Conservation (phyloP, 2,329 filamentous ascomycete genomes). For the Colletotrichum sp. region DNA sequence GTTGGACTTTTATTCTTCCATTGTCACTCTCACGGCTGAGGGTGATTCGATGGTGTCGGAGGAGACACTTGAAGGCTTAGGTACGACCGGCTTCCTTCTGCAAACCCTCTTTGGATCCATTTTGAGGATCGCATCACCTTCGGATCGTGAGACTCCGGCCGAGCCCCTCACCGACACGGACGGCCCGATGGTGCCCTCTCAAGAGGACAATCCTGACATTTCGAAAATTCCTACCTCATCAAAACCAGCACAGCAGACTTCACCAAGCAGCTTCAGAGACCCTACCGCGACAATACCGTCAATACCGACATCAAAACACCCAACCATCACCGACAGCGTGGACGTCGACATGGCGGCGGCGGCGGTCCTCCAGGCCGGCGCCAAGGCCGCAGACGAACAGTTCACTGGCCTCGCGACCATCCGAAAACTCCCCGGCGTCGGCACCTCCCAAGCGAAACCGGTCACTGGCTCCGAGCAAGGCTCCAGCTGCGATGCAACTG, state of each 20-base stretch:
- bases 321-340: background rate
- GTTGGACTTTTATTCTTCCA: slow-evolving; percentile 88
- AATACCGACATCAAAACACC: background rate
- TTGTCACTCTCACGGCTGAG: slow-evolving; percentile 88
- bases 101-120: slow-evolving; percentile 79
- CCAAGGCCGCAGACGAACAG: slow-evolving; percentile 10
- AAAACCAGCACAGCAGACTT: slow-evolving; percentile 5
- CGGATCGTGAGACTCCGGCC: slow-evolving; percentile 29
- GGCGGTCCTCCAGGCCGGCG: slow-evolving; percentile 8
- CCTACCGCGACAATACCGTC: background rate
- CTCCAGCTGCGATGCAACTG: slow-evolving; percentile 29
- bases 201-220: slow-evolving; percentile 2
- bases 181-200: background rate
- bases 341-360: slow-evolving; percentile 15
- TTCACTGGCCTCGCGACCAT: background rate
- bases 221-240: slow-evolving; percentile 16
- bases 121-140: slow-evolving; percentile 66
- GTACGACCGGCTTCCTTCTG: slow-evolving; percentile 79
- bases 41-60: slow-evolving; percentile 93
- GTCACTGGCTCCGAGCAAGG: slow-evolving; percentile 24
- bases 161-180: slow-evolving; percentile 3
- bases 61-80: slow-evolving; percentile 90
- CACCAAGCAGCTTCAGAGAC: slow-evolving; percentile 6
- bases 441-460: slow-evolving; percentile 32
- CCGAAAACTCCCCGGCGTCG: slow-evolving; percentile 32